phyloP scores from a whole-genome alignment of 1,139 yeast species.

The Zygosaccharomyces sapae region DNA sequence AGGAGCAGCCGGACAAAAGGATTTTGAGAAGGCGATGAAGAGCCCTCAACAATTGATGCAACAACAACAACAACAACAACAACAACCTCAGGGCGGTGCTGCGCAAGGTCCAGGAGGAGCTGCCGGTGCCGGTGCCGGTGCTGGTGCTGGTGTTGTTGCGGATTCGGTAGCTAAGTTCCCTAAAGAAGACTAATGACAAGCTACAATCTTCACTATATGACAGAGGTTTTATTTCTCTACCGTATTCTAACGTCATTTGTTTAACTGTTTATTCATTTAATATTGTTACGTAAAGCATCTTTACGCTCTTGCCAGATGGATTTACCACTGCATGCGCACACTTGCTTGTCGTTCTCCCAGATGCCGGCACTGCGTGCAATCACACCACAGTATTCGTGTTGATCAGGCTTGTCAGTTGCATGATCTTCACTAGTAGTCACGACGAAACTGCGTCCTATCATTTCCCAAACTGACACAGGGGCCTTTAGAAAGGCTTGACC shows the following conservation, averaged over 20 bases:
- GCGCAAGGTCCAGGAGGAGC: slow-evolving; percentile 1
- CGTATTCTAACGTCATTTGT: neutral
- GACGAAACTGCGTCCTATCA: slow-evolving; percentile 79
- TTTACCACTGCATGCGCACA: slow-evolving; percentile 92
- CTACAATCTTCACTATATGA: neutral
- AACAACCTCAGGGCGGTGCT: slow-evolving; percentile 14
- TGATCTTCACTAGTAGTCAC: slow-evolving; percentile 46
- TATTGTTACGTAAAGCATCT: slow-evolving; percentile 48
- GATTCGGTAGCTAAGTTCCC: slow-evolving; percentile 3
- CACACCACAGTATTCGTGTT: slow-evolving; percentile 66
- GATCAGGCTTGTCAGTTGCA: slow-evolving; percentile 34
- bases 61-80: slow-evolving; percentile 10
- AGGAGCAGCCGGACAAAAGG: slow-evolving; percentile 9
- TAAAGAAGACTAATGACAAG: neutral
- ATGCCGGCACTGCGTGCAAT: slow-evolving; percentile 95
- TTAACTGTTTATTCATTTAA: slow-evolving; percentile 12
- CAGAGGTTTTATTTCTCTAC: neutral
- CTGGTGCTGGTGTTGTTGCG: neutral
- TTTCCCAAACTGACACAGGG: slow-evolving; percentile 51
- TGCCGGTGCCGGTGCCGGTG: slow-evolving; percentile 2
- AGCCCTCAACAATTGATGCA: slow-evolving; percentile 12
- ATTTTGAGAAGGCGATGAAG: slow-evolving; percentile 18
- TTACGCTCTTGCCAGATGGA: slow-evolving; percentile 92
- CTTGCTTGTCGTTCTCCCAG: slow-evolving; percentile 92
- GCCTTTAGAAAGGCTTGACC: slow-evolving; percentile 68